Evolutionary conservation across 1,284 basidiomycete genomes (phyloP), one percentile per base, ranked within the genome.

Genomic region (Sanghuangporus baumii): DNA sequence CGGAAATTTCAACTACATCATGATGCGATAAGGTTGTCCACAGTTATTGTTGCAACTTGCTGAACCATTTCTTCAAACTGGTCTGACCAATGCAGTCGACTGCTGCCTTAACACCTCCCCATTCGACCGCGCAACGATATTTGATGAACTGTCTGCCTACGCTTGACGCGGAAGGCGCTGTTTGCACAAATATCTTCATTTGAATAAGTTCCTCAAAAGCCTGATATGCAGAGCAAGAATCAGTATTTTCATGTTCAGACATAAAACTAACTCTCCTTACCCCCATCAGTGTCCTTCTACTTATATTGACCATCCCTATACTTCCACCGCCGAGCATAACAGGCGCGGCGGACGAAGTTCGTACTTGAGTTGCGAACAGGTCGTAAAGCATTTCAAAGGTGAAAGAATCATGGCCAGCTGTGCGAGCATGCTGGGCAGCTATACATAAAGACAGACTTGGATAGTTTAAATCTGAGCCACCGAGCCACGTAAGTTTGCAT

Each of bases 301-400:
- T 80, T 67, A 87, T 88, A 34, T 78, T 79, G 31, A 85, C 75
- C 88, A 91, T 91, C 2, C 89, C 88, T 60, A 92, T 87, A 57
- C 84, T 83, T 2, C 84, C 85, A 2, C 89, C 88, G 59, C 84
- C 83, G 36, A 90, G 71, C 61, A 87, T 84, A n/a, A 91, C 82
- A 1, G 89, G 89, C 0, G 89, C 88, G 14, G 86, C 82, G 16
- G 78, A 78, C 3, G 88, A 88, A 18, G 83, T 79, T 26, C 86
- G 84, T 18, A 89, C 78, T 72, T 91, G 88, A 62, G 82, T 81
- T 37, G 81, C 79, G 71, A 91, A 89, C 18, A 78, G 75, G 55
- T 89, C 86, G 65, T 86, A 76, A 3, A 93, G 78, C 86, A 91
- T 89, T 71, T 91, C 90, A 70, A 93, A 93, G 2, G 86, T 93